Base-by-base conservation (phyloP, 2,329 filamentous ascomycete species). In the Aspergillus brasiliensis region DNA sequence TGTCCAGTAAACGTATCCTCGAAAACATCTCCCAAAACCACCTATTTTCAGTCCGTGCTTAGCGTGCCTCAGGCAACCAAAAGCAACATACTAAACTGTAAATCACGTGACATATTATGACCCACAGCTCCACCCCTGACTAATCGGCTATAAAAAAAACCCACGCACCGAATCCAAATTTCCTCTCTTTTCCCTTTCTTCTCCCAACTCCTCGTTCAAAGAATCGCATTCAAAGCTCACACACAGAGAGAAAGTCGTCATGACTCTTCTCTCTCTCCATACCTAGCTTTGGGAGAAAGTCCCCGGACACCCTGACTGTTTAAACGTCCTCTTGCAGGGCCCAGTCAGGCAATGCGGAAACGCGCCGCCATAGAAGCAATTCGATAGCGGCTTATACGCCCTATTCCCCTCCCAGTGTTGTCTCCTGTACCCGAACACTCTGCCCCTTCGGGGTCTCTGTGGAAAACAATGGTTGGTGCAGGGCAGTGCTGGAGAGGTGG, bases 191-290 rank as follows among this genome's bases (percentile, higher is more conserved):
- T 61, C 63, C 75, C 76, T 72, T 76, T 72, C 71, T 72, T 76
- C 76, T 74, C 80, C 81, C 86, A 86, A 88, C 88, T 90, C 88
- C 92, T 97, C 93, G 93, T 85, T 93, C 92, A 87, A 97, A 92
- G 92, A 92, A 97, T 97, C 94, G 94, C 93, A 90, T 88, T 96
- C 92, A 90, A 97, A 97, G 94, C 93, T 92, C 81, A 92, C 91
- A 89, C 82, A 96, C 91, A 89, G 91, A 90, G 91, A 90, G 62
- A 51, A 62, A 56, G 53, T 38, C 44, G 86, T 73, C 4, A 15
- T 11, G 31, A 34, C 11, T 34, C 74, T 71, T 70, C 77, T 59
- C 71, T 71, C 73, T 70, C 72, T 75, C 67, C 68, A n/a, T n/a
- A n/a, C 66, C 64, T 71, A 71, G 93, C 93, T 97, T 97, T 95